A percentile compares a stretch with the other conserved stretches of the same genome.
phyloP scores from a whole-genome alignment of 352 stramenopile genomes.

The Paralagenidium karlingii region DNA sequence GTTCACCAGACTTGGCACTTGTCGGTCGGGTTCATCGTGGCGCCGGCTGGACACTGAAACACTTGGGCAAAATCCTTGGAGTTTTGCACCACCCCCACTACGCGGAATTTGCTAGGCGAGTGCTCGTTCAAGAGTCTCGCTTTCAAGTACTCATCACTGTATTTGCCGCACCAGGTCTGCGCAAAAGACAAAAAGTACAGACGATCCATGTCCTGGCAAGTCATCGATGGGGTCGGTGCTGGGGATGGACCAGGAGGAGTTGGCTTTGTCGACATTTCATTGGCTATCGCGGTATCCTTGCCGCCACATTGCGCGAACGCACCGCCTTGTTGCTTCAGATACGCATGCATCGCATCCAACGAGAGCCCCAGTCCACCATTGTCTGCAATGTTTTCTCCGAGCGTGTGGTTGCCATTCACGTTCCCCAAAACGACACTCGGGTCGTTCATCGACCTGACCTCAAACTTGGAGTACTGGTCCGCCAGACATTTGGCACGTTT shows the following conservation, averaged over 20 bases:
- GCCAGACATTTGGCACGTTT: conserved; percentile 42
- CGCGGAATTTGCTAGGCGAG: conserved; percentile 51
- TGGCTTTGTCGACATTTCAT: no score
- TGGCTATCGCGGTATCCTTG: no score
- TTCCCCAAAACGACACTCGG: conserved; percentile 27
- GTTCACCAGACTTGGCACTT: conserved; percentile 81
- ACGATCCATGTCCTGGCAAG: neutral
- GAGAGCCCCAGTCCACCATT: conserved; percentile 67
- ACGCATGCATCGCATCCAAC: conserved; percentile 35
- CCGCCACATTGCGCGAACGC: no score
- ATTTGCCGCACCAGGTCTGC: conserved; percentile 54
- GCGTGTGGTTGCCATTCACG: conserved; percentile 68
- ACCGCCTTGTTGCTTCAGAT: neutral
- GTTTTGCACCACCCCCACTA: conserved; percentile 72
- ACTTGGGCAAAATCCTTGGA: conserved; percentile 40
- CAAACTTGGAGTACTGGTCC: conserved; percentile 42
- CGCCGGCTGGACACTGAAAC: conserved; percentile 36
- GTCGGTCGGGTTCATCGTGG: conserved; percentile 49
- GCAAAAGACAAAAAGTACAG: conserved; percentile 77
- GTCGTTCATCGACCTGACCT: conserved; percentile 23
- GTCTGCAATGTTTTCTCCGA: conserved; percentile 79
- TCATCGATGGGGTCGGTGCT: no score
- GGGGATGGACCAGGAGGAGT: no score
- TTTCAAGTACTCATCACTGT: conserved; percentile 17
- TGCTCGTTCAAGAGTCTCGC: conserved; percentile 43